Base-by-base conservation (phyloP, 257 asterid species). In the Solanum chilense region DNA sequence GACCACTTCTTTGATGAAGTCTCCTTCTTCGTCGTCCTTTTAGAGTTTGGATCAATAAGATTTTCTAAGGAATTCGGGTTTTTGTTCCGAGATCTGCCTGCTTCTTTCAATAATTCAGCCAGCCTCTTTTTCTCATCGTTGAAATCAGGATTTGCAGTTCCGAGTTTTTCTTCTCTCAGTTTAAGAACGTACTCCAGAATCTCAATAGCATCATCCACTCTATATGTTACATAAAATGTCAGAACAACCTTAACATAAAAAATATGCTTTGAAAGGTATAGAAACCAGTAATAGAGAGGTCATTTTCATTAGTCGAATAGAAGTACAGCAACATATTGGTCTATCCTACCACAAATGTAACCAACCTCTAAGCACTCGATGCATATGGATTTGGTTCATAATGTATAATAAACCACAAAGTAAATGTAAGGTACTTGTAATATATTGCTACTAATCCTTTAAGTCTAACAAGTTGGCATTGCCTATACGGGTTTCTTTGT, bases 171-270 rank as follows among this genome's bases (percentile, higher is more conserved):
- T 82, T 97, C 99, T 87, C 99, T 93, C 92, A 97, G 90, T 90
- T 97, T 97, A 27, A 97, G 95, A 62, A 97, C 95, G 88, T 93
- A 92, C 91, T 97, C 99, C 49, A 97, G 91, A 84, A 97, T 97
- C 92, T 97, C 99, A 86, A 97, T 97, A 25, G 99, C 99, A 89
- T 97, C 99, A 88, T 95, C 99, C 44, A 96, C 95, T 86, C 99
- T 97, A 94, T 39, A 75, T 21, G 82, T 75, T 21, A 39, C 29
- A 23, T 39, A 39, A 75, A 42, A 75, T 39, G 56, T 75, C 82
- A 75, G 56, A 12, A 12, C 82, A 39, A 37, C 52, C 31, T 35
- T 74, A 39, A 74, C 29, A 74, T 20, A 5, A 37, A 21, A 74
- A 74, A 20, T 70, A 73, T 3, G 1, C 52, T 37, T 75, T 11